Percentiles rank a stretch among this genome's conserved stretches.
Evolutionary conservation across 2,329 filamentous ascomycete species (phyloP).

Genomic region (Aspergillus aculeatus): DNA sequence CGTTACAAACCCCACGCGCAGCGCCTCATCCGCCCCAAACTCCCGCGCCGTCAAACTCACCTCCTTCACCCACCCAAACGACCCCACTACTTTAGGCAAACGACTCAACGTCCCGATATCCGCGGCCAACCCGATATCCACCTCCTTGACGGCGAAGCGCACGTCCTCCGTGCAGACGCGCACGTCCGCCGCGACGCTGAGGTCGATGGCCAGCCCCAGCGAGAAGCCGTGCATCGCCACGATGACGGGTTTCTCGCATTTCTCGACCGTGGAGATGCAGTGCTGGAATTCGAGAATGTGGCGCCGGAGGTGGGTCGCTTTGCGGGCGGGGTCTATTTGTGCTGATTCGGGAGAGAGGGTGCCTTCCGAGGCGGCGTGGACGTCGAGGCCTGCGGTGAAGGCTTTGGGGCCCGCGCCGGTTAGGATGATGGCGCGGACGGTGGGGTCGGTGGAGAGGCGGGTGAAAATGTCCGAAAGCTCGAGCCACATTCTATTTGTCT

Average conservation of each 20-base stretch:
- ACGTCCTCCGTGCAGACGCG: slow-evolving; percentile 39
- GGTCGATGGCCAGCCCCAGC: slow-evolving; percentile 74
- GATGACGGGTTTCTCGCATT: slow-evolving; percentile 89
- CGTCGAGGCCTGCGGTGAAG: slow-evolving; percentile 84
- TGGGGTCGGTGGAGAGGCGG: slow-evolving; percentile 67
- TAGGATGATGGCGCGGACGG: slow-evolving; percentile 74
- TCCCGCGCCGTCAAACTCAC: slow-evolving; percentile 45
- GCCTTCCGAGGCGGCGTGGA: slow-evolving; percentile 64
- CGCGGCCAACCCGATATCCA: slow-evolving; percentile 51
- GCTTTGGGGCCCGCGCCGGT: slow-evolving; percentile 78
- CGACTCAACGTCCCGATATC: slow-evolving; percentile 50
- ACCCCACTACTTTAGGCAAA: slow-evolving; percentile 48
- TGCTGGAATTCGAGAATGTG: slow-evolving; percentile 79
- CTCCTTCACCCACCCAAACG: slow-evolving; percentile 50
- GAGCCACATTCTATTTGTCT: slow-evolving; percentile 68
- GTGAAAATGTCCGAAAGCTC: slow-evolving; percentile 73
- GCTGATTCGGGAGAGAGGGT: slow-evolving; percentile 42
- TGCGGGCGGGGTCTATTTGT: slow-evolving; percentile 61
- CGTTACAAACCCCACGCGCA: slow-evolving; percentile 46
- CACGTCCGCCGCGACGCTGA: slow-evolving; percentile 45
- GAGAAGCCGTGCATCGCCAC: slow-evolving; percentile 75
- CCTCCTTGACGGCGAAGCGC: slow-evolving; percentile 48
- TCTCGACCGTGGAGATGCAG: slow-evolving; percentile 72
- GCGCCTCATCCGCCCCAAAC: slow-evolving; percentile 47
- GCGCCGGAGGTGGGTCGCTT: slow-evolving; percentile 60